phyloP scores from a whole-genome alignment of 176 grass and related monocot species.

The Aegilops umbellulata region DNA sequence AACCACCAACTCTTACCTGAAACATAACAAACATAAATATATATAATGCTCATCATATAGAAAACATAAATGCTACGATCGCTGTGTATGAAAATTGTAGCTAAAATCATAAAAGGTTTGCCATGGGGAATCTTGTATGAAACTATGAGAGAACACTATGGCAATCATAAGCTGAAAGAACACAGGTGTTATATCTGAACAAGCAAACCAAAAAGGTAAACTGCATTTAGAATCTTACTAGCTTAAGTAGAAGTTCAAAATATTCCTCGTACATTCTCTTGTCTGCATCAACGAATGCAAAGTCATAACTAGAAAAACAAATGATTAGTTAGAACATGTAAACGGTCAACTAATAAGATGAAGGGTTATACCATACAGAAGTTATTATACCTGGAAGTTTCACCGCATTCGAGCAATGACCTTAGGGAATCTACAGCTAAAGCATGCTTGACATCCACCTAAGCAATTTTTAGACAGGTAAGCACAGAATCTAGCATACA shows the following conservation, averaged over 20 bases:
- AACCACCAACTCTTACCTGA: conserved; percentile 80
- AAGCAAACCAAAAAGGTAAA: conserved; percentile 6
- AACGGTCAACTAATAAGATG: background rate
- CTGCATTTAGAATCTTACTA: conserved; percentile 52
- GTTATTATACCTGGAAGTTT: conserved; percentile 64
- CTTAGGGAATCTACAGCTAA: conserved; percentile 79
- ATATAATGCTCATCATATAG: background rate
- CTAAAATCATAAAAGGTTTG: background rate
- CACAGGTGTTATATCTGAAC: background rate
- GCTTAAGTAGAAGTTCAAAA: conserved; percentile 80
- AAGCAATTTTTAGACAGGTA: conserved; percentile 17
- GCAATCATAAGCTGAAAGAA: background rate
- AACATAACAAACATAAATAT: background rate
- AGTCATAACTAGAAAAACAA: conserved; percentile 71
- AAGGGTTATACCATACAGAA: background rate
- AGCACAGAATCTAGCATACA: conserved; percentile 13
- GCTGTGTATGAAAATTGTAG: background rate
- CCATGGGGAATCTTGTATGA: background rate
- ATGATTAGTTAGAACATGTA: conserved; percentile 21
- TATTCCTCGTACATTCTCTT: conserved; percentile 86
- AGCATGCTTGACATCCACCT: conserved; percentile 86
- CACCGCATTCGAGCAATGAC: conserved; percentile 61
- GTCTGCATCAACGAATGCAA: conserved; percentile 97
- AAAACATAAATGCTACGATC: background rate
- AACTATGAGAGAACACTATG: background rate